phyloP scores from a whole-genome alignment of 1,284 basidiomycete genomes.

The Microbotryum intermedium region DNA sequence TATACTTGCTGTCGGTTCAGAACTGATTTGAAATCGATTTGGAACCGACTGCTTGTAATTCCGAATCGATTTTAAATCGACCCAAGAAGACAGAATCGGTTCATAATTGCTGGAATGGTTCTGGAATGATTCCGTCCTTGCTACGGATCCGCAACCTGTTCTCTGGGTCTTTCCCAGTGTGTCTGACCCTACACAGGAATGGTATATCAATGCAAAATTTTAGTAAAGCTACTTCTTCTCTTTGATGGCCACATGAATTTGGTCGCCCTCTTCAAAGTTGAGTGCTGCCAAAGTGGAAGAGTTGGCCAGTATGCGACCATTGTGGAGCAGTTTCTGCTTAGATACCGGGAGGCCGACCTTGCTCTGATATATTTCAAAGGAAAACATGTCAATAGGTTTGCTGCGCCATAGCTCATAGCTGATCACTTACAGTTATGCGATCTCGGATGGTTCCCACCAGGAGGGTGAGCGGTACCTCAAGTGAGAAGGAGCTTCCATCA shows the following conservation, averaged over 20 bases:
- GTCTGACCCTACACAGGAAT: no score
- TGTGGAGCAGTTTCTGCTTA: conserved; percentile 38
- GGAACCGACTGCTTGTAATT: no score
- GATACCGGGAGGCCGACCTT: conserved; percentile 25
- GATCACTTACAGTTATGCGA: conserved; percentile 70
- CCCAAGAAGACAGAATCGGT: no score
- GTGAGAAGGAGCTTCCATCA: conserved; percentile 63
- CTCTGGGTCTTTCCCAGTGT: no score
- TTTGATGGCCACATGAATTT: conserved; percentile 62
- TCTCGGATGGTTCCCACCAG: conserved; percentile 79
- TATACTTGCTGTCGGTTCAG: no score
- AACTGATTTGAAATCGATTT: no score
- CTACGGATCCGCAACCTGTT: no score
- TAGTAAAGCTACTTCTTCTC: conserved; percentile 53
- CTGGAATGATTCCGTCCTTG: no score
- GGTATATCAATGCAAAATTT: no score
- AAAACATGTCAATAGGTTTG: background rate
- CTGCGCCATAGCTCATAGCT: no score
- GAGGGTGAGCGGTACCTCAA: conserved; percentile 72
- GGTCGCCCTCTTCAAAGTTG: conserved; percentile 81
- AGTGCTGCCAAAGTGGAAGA: conserved; percentile 69
- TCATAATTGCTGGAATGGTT: no score
- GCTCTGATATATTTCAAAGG: conserved; percentile 4
- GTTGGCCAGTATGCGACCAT: conserved; percentile 76
- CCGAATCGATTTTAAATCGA: no score